These are phyloP conservation scores for Elymus sibiricus DNA, from an alignment of 176 grass and related monocot species.

Conservation along the genomic window DNA sequence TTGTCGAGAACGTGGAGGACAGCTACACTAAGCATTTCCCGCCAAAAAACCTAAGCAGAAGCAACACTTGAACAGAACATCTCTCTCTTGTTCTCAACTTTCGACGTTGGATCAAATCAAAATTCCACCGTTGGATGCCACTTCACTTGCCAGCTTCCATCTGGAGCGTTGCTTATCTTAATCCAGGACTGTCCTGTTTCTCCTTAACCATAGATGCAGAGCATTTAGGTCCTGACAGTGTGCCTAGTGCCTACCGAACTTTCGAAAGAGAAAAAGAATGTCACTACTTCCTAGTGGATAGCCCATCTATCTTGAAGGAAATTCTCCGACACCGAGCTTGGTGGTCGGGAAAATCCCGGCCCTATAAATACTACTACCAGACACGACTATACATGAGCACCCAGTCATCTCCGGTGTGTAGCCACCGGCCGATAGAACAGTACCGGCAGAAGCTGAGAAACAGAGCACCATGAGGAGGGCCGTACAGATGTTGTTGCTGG, in stretches of 20 bases:
- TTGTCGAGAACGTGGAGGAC: background rate
- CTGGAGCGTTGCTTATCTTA: background rate
- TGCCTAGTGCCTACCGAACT: too few relatives aligned
- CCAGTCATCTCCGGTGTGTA: background rate
- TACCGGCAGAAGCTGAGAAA: background rate
- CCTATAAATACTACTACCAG: slow-evolving; percentile 6
- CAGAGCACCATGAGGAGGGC: slow-evolving; percentile 14
- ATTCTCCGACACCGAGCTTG: background rate
- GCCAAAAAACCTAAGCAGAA: too few relatives aligned
- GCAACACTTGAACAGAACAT: too few relatives aligned
- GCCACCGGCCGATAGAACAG: background rate
- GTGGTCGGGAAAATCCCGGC: background rate
- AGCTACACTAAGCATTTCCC: background rate
- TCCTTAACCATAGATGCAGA: background rate
- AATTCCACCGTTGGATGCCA: background rate
- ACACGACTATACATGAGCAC: too few relatives aligned
- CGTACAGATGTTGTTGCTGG: background rate
- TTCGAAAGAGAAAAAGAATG: too few relatives aligned
- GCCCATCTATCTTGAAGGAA: too few relatives aligned
- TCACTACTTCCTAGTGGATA: too few relatives aligned
- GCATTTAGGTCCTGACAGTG: too few relatives aligned
- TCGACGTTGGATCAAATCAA: background rate
- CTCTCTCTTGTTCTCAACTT: background rate
- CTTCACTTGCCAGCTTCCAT: background rate
- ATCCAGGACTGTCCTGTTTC: background rate